Evolutionary conservation across 1,284 basidiomycete genomes (phyloP).

Genomic region (Apiotrichum domesticum): DNA sequence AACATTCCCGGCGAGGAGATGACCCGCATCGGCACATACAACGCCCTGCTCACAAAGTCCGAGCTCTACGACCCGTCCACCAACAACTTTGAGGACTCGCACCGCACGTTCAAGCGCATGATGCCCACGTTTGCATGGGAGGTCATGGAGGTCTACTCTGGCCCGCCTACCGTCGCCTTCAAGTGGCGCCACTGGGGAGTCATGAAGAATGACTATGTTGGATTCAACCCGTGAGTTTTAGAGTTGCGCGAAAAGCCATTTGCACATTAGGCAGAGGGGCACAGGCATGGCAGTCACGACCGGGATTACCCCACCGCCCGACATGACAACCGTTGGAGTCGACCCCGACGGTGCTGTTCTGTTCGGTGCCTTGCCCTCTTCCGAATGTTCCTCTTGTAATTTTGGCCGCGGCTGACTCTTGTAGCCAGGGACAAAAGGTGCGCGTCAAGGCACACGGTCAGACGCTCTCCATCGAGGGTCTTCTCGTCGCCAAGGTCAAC

Average conservation of each 20-base stretch:
- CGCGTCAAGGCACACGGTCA: constrained; percentile 18
- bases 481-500: constrained; percentile 13
- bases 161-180: constrained; percentile 13
- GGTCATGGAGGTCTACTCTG: constrained; percentile 17
- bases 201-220: constrained; percentile 19
- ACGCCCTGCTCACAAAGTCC: constrained; percentile 11
- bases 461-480: constrained; percentile 11
- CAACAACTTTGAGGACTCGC: constrained; percentile 10
- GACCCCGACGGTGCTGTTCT: no score
- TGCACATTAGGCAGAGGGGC: no score
- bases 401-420: no score
- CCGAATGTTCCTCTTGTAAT: no score
- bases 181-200: constrained; percentile 18
- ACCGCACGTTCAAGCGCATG: constrained; percentile 19
- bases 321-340: no score
- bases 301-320: no score
- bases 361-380: no score
- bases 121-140: constrained; percentile 18
- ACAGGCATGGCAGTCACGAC: no score
- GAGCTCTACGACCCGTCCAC: constrained; percentile 11
- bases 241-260: no score
- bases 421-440: constrained; percentile 10
- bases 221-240: constrained; percentile 7
- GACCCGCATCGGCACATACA: constrained; percentile 15
- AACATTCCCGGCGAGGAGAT: constrained; percentile 8